phyloP scores from a whole-genome alignment of 1,139 yeast species.

The Taphrina deformans region DNA sequence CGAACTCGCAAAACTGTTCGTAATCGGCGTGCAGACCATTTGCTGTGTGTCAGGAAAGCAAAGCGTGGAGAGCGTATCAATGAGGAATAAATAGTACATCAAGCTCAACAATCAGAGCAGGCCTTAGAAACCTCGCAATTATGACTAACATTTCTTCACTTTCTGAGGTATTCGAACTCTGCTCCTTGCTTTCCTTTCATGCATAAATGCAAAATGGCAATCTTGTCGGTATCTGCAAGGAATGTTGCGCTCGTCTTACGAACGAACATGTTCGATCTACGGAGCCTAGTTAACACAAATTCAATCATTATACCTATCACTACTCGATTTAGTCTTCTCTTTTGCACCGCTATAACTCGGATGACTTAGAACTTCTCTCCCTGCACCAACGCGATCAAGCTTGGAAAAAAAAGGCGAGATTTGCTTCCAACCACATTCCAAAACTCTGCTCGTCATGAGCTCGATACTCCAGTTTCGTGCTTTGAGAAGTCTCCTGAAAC shows the following conservation, averaged over 20 bases:
- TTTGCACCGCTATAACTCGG: no score
- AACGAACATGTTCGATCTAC: no score
- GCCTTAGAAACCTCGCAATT: constrained; percentile 26
- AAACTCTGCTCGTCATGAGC: neutral
- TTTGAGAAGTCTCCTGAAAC: neutral
- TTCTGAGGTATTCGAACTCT: constrained; percentile 6
- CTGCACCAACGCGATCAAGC: no score
- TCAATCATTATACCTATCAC: no score
- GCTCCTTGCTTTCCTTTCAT: constrained; percentile 4
- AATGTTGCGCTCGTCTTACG: no score
- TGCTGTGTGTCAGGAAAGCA: neutral
- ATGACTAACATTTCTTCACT: constrained; percentile 28
- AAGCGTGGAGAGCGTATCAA: constrained; percentile 1
- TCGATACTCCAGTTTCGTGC: neutral
- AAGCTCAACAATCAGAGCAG: constrained; percentile 29
- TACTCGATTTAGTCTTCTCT: no score
- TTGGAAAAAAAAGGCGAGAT: neutral
- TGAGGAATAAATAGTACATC: constrained; percentile 28
- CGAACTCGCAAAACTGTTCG: no score
- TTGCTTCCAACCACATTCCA: constrained; percentile 1
- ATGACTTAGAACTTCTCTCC: no score
- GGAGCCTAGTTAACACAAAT: no score
- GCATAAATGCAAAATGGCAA: no score
- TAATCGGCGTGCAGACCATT: no score
- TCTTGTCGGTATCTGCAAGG: no score